Evolutionary conservation across 2,329 filamentous ascomycete species (phyloP).

Genomic region (Colletotrichum acutatum): DNA sequence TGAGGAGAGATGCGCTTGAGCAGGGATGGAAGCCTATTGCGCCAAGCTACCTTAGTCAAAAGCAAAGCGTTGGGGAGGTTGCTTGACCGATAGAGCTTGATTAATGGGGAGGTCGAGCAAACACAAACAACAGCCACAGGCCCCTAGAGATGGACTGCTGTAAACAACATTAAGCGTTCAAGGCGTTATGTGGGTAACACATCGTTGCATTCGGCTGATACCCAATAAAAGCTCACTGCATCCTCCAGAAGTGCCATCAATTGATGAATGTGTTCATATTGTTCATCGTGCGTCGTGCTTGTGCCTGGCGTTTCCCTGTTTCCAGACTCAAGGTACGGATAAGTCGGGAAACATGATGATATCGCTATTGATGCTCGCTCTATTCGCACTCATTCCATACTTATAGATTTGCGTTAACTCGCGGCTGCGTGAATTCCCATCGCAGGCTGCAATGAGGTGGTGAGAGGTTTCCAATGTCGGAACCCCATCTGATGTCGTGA

Average conservation of each 20-base stretch:
- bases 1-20: no score
- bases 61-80: no score
- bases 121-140: no score
- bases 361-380: conserved; percentile 16
- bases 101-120: no score
- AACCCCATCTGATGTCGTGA: neutral
- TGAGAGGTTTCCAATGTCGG: neutral
- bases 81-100: no score
- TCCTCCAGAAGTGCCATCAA: neutral
- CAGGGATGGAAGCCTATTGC: no score
- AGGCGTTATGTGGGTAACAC: neutral
- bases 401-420: neutral
- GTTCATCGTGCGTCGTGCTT: neutral
- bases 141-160: neutral
- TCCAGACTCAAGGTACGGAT: neutral
- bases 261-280: neutral
- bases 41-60: no score
- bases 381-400: conserved; percentile 13
- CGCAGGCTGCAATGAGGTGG: neutral
- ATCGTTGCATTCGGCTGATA: neutral
- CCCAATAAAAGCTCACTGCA: neutral
- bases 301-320: neutral
- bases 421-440: no score
- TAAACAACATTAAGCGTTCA: neutral
- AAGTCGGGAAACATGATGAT: neutral